Evolutionary conservation across 371 early-diverging fungal species (phyloP).

Genomic region (Mortierella sp.): DNA sequence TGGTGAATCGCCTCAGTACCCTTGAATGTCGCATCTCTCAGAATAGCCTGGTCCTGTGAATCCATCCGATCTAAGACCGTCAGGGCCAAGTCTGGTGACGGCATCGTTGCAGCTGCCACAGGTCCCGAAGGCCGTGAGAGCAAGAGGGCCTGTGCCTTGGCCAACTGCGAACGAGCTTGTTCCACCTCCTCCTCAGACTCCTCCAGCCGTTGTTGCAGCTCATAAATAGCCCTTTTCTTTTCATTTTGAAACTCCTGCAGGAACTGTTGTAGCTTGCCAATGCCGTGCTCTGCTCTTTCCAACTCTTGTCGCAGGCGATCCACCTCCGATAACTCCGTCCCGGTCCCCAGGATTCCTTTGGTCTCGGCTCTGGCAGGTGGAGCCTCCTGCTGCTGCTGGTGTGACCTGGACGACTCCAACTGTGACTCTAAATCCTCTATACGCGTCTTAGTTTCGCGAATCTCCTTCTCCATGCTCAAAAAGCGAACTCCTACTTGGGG

Average conservation of each 20-base stretch:
- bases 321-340: not conserved
- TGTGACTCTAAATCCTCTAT: slow-evolving; percentile 18
- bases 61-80: not conserved
- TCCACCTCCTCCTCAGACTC: slow-evolving; percentile 31
- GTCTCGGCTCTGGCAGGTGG: not conserved
- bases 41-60: not conserved
- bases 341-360: not conserved
- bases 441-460: not conserved
- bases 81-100: not conserved
- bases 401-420: not conserved
- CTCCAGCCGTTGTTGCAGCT: slow-evolving; percentile 30
- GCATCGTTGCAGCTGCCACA: not conserved
- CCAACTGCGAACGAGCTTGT: slow-evolving; percentile 32
- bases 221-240: slow-evolving; percentile 35
- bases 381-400: slow-evolving; percentile 1
- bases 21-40: slow-evolving; percentile 31
- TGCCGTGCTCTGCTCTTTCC: slow-evolving; percentile 23
- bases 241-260: slow-evolving; percentile 54
- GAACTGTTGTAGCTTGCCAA: slow-evolving; percentile 46
- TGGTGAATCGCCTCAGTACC: slow-evolving; percentile 43
- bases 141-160: slow-evolving; percentile 48
- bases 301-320: slow-evolving; percentile 25
- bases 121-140: slow-evolving; percentile 15
- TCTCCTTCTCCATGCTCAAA: slow-evolving; percentile 10
- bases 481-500: slow-evolving; percentile 6